phyloP scores from a whole-genome alignment of 202 grass and related monocot species.

The Brachypodium distachyon region DNA sequence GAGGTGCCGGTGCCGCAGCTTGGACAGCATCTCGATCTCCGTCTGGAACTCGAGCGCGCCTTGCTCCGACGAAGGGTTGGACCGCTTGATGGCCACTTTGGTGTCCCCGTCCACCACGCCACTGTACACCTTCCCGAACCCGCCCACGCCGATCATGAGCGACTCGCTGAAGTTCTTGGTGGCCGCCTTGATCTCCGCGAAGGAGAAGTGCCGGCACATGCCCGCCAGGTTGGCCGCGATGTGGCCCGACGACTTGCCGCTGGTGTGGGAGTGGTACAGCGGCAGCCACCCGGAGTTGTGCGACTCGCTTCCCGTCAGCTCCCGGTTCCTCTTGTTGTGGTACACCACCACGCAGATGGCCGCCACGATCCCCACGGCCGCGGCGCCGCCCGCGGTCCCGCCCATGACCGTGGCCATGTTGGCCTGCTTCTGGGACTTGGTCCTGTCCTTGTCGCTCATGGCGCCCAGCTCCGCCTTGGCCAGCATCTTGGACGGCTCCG shows the following conservation, averaged over 20 bases:
- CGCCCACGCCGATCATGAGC: constrained; percentile 81
- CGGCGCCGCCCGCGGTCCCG: constrained; percentile 56
- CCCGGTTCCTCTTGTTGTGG: constrained; percentile 41
- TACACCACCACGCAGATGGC: constrained; percentile 40
- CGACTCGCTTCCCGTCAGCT: constrained; percentile 22
- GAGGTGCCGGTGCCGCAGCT: constrained; percentile 85
- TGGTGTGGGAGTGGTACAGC: constrained; percentile 56
- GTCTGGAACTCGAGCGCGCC: constrained; percentile 91
- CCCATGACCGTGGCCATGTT: constrained; percentile 33
- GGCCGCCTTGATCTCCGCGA: constrained; percentile 73
- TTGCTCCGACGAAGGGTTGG: constrained; percentile 85
- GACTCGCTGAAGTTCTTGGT: constrained; percentile 74
- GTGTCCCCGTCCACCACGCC: constrained; percentile 52
- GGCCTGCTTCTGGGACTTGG: neutral
- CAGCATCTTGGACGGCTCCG: constrained; percentile 46
- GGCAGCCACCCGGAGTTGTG: constrained; percentile 64
- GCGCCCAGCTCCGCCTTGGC: constrained; percentile 38
- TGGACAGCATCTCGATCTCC: constrained; percentile 97
- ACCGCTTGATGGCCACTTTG: constrained; percentile 84
- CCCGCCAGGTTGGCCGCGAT: constrained; percentile 50
- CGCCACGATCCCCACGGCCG: constrained; percentile 33
- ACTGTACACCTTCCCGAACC: constrained; percentile 81
- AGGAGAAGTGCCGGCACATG: constrained; percentile 84
- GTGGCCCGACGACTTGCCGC: constrained; percentile 69
- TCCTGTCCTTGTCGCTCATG: neutral